Evolutionary conservation across 768 basidiomycete species (phyloP), one percentile per base, ranked within the genome.

Genomic region (Mycena kentingensis): DNA sequence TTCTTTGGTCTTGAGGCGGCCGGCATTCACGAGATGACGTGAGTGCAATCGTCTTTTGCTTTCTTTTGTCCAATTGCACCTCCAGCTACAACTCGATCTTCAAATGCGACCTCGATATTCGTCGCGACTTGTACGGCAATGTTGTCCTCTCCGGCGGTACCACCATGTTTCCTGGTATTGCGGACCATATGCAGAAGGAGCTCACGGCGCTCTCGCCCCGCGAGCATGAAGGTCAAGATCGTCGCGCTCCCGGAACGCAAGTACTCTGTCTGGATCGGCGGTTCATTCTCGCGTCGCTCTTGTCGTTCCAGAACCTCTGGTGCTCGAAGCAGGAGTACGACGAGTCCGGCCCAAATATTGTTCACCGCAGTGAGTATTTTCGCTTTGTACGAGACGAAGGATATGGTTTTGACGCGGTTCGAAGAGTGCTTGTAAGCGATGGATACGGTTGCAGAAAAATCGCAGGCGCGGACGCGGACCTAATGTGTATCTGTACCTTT

Each of bases 241-340:
- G 81, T 83, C 52, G 80, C 82, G 32, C 82, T 83, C 43, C 82
- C 83, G 32, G 84, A 85, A 75, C 70, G n/a, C n/a, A n/a, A n/a
- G n/a, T n/a, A n/a, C n/a, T n/a, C n/a, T n/a, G n/a, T n/a, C n/a
- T n/a, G n/a, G 84, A 60, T 84, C 81, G 68, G 32, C n/a, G 32
- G 32, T 34, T n/a, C 32, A 34, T 34, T n/a, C 32, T 34, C 22
- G 19, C 38, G 8, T 39, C 38, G 11, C 19, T 19, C 22, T n/a
- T 21, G 16, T 11, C 32, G 32, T 39, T 39, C 38, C 19, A 10
- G 19, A 10, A 39, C 16, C 19, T 39, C 16, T 39, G 38, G 38
- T 43, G 41, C 41, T 43, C 83, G 82, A 78, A 83, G 41, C 41
- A 43, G 41, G 41, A 43, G 41, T 43, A 43, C 24, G 24, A 43